Percentiles rank a stretch among this genome's conserved stretches.
Evolutionary conservation across 2,329 filamentous ascomycete genomes (phyloP).

Genomic region (Phaeosphaeria sp.): DNA sequence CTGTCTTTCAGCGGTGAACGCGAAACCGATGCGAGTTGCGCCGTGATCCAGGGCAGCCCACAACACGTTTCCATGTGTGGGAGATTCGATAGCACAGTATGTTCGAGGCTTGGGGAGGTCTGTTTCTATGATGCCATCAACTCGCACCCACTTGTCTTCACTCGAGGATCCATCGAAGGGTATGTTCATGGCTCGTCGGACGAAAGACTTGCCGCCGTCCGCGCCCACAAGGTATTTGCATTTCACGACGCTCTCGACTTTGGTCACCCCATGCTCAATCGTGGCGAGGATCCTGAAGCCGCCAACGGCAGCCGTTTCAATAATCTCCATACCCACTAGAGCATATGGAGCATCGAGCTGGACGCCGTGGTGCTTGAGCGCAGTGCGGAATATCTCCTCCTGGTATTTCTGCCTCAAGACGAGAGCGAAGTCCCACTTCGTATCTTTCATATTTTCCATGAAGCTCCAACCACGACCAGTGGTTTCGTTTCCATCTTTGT

Average conservation of each 20-base stretch:
- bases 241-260: constrained; percentile 34
- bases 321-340: constrained; percentile 48
- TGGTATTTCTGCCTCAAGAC: constrained; percentile 64
- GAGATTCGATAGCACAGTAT: constrained; percentile 59
- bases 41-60: constrained; percentile 63
- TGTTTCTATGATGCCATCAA: constrained; percentile 59
- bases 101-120: constrained; percentile 57
- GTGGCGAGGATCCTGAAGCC: constrained; percentile 37
- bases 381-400: constrained; percentile 60
- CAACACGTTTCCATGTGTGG: constrained; percentile 62
- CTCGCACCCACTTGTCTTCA: constrained; percentile 62
- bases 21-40: constrained; percentile 62
- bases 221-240: constrained; percentile 60
- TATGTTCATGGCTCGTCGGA: constrained; percentile 55
- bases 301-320: constrained; percentile 37
- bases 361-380: constrained; percentile 47
- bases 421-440: constrained; percentile 60
- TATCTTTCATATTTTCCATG: constrained; percentile 62
- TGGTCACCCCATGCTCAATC: constrained; percentile 37
- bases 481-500: constrained; percentile 54
- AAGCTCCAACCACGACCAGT: constrained; percentile 59
- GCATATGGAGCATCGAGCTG: constrained; percentile 46
- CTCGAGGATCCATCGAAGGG: constrained; percentile 58
- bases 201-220: constrained; percentile 60
- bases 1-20: constrained; percentile 54